Evolutionary conservation across 1,284 basidiomycete species (phyloP).

Genomic region (Microbotryomycetes sp.): DNA sequence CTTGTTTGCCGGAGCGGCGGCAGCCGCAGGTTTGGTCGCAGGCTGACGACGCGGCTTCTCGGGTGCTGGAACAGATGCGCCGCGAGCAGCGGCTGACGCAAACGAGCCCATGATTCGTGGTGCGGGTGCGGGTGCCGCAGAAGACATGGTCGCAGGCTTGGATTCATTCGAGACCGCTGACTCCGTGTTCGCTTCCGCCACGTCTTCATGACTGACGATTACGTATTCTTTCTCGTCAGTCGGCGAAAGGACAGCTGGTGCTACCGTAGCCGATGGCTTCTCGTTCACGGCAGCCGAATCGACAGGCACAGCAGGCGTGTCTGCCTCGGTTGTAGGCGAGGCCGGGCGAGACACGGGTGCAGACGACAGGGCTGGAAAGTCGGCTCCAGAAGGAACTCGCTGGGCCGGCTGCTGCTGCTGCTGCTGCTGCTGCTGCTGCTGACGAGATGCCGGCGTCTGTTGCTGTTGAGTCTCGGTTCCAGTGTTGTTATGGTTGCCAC

Average conservation of each 20-base stretch:
- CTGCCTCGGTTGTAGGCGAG: background rate
- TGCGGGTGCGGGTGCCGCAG: background rate
- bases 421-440: background rate
- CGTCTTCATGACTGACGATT: conserved; percentile 4
- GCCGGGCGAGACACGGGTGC: background rate
- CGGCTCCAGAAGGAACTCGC: conserved; percentile 25
- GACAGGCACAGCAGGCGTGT: background rate
- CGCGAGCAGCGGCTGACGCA: conserved; percentile 29
- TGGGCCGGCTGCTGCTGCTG: conserved; percentile 6
- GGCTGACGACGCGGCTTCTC: background rate
- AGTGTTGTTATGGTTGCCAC: background rate
- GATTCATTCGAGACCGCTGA: background rate
- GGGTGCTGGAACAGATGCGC: conserved; percentile 7
- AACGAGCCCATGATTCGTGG: conserved; percentile 14
- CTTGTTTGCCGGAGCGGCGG: background rate
- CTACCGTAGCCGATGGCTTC: background rate
- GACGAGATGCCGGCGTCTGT: background rate
- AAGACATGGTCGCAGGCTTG: background rate
- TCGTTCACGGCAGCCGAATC: background rate
- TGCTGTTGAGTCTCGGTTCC: background rate
- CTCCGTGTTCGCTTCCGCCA: background rate
- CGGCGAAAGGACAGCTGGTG: background rate
- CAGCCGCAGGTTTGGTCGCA: background rate
- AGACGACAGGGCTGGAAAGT: conserved; percentile 21
- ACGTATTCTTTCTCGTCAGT: conserved; percentile 3